A percentile compares a stretch with the other conserved stretches of the same genome.
Conservation (phyloP, 2,329 filamentous ascomycete genomes). For the Penicillium concentricum region DNA sequence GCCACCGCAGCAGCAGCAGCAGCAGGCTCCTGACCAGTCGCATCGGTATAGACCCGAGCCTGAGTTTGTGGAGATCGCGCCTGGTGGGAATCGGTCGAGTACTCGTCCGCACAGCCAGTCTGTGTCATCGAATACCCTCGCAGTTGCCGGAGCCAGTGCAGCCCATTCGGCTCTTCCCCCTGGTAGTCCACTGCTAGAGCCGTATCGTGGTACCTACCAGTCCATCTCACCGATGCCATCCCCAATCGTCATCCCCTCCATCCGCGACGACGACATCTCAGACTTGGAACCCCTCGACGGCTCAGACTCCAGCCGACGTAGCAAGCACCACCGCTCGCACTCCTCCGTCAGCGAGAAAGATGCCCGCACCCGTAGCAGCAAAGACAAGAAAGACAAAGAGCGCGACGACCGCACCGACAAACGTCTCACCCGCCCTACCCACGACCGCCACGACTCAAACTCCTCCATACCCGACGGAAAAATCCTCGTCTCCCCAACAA, state of each 20-base stretch:
- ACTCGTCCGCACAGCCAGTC: constrained; percentile 36
- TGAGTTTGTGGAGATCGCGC: constrained; percentile 37
- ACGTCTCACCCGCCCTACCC: constrained; percentile 23
- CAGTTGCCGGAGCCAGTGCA: constrained; percentile 31
- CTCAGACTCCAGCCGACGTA: constrained; percentile 29
- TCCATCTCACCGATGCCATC: constrained; percentile 93
- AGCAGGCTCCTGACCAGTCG: not conserved
- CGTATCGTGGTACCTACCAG: constrained; percentile 92
- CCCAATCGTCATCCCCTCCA: constrained; percentile 62
- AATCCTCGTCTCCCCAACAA: constrained; percentile 46
- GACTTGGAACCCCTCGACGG: constrained; percentile 49
- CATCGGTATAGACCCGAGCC: constrained; percentile 20
- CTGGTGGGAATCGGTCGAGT: constrained; percentile 24
- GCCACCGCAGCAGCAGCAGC: constrained; percentile 1
- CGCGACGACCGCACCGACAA: constrained; percentile 30
- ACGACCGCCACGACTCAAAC: constrained; percentile 28
- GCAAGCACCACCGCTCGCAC: constrained; percentile 27
- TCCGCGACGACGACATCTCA: constrained; percentile 54
- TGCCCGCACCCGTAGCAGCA: constrained; percentile 15
- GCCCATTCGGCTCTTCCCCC: constrained; percentile 54
- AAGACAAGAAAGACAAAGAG: constrained; percentile 33
- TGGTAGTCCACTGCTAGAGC: constrained; percentile 81
- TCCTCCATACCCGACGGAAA: constrained; percentile 30
- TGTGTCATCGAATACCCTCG: constrained; percentile 40
- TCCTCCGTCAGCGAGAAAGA: constrained; percentile 21